phyloP scores from a whole-genome alignment of 1,139 yeast species.

The Blastobotrys serpentis region DNA sequence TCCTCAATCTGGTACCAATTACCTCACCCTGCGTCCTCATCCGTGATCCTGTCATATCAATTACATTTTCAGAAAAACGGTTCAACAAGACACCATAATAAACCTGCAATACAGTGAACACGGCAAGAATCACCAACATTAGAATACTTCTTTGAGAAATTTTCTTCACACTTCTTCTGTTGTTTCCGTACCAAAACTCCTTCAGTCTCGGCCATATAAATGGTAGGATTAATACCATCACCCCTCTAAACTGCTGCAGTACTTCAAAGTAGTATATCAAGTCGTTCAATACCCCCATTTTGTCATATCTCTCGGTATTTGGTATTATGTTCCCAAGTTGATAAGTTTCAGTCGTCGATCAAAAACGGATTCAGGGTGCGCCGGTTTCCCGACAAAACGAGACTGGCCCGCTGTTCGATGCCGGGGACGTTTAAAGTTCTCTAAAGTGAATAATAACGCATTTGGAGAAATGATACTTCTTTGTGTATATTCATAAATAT shows the following conservation, averaged over 20 bases:
- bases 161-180: background rate
- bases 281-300: constrained; percentile 6
- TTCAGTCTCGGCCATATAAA: constrained; percentile 3
- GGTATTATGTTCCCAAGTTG: too few species aligned
- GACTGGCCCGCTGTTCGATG: too few species aligned
- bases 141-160: background rate
- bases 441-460: too few species aligned
- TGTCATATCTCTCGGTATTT: background rate
- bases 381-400: too few species aligned
- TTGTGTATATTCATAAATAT: background rate
- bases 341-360: too few species aligned
- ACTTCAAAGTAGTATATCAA: constrained; percentile 1
- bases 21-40: constrained; percentile 29
- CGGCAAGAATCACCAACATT: background rate
- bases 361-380: too few species aligned
- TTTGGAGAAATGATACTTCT: too few species aligned
- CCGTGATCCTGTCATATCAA: constrained; percentile 24
- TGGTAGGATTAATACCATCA: constrained; percentile 2
- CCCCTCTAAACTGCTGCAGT: constrained; percentile 3
- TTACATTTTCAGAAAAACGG: constrained; percentile 17
- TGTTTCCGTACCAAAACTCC: background rate
- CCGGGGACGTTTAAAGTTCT: too few species aligned
- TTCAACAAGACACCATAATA: constrained; percentile 1
- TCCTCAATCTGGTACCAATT: constrained; percentile 22
- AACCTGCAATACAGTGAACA: constrained; percentile 4